A percentile compares a stretch with the other conserved stretches of the same genome.
These are phyloP conservation scores for Trametes polyzona DNA, from an alignment of 1,284 basidiomycete species.

Conservation along the genomic window DNA sequence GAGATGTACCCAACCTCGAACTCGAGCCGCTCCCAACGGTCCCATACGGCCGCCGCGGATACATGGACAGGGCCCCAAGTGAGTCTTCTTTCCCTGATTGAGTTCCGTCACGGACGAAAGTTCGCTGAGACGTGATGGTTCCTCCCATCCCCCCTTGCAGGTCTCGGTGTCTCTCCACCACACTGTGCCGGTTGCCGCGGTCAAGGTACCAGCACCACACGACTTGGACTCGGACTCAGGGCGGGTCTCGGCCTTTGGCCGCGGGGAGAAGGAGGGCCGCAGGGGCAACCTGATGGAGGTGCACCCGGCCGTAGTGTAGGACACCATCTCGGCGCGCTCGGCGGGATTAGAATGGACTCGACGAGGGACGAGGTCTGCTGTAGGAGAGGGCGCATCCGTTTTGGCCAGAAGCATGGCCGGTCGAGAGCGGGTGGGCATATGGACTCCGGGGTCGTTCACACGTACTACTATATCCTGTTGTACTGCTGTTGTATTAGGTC, in stretches of 20 bases:
- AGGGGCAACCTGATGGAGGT: background rate
- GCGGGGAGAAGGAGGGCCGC: background rate
- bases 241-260: background rate
- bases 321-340: background rate
- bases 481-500: background rate
- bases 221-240: no score
- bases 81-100: background rate
- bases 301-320: background rate
- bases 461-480: background rate
- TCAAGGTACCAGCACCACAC: background rate
- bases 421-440: background rate
- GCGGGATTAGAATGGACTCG: background rate
- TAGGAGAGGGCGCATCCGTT: no score
- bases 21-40: constrained; percentile 1
- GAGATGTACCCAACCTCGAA: constrained; percentile 3
- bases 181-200: background rate
- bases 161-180: background rate
- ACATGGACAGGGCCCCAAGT: constrained; percentile 1
- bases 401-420: background rate
- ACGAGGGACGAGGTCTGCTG: no score
- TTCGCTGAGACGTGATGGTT: background rate
- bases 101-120: background rate
- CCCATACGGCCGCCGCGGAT: background rate
- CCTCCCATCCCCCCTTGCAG: background rate
- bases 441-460: background rate